phyloP scores from a whole-genome alignment of 768 basidiomycete species.

The Hydnomerulius pinastri region DNA sequence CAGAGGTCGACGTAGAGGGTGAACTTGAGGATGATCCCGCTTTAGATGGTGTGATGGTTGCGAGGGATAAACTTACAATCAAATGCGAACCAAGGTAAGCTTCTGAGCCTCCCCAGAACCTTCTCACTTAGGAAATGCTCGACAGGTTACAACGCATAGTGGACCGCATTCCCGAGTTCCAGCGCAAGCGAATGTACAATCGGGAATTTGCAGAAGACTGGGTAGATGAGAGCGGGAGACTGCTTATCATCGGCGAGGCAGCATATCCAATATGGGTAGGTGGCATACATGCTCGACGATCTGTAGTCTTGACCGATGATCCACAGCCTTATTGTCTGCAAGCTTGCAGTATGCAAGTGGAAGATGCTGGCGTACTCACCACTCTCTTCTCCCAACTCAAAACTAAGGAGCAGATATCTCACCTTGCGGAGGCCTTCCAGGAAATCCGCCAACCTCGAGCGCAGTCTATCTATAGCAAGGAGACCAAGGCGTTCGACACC shows the following conservation, averaged over 20 bases:
- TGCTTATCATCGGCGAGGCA: conserved; percentile 61
- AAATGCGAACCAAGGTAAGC: conserved; percentile 42
- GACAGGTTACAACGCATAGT: conserved; percentile 41
- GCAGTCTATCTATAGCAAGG: conserved; percentile 43
- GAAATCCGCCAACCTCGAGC: conserved; percentile 58
- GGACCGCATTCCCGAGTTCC: conserved; percentile 35
- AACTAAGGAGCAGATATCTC: conserved; percentile 47
- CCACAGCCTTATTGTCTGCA: conserved; percentile 51
- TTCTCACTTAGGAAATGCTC: conserved; percentile 10
- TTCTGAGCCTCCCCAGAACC: neutral
- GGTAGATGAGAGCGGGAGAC: conserved; percentile 50
- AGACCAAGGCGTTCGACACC: conserved; percentile 44
- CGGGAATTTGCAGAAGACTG: conserved; percentile 47
- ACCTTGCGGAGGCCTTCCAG: conserved; percentile 57
- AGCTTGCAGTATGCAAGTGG: conserved; percentile 34
- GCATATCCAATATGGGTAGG: conserved; percentile 59
- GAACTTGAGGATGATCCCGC: conserved; percentile 29
- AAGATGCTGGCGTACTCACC: conserved; percentile 36
- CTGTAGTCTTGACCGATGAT: neutral
- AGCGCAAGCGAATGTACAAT: conserved; percentile 41
- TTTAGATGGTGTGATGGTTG: conserved; percentile 28
- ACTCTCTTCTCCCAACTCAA: conserved; percentile 46
- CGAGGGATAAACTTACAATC: conserved; percentile 36
- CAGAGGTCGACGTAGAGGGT: conserved; percentile 38
- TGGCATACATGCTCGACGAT: neutral